Conservation (phyloP, 495 filamentous ascomycete species). For the Xylaria telfairii region DNA sequence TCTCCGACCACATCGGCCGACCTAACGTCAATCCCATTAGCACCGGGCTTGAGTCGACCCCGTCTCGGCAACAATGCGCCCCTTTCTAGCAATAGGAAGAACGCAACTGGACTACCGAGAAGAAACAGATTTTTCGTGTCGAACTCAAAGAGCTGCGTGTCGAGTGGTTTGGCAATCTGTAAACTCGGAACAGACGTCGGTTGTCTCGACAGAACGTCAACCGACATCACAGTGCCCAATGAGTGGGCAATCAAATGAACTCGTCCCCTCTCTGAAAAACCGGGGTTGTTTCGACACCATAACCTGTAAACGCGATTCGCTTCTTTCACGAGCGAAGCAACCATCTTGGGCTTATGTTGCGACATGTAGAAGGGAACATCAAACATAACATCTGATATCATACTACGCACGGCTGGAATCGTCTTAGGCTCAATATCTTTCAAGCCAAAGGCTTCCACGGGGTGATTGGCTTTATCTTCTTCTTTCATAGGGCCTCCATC, state of each 20-base stretch:
- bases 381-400: constrained; percentile 96
- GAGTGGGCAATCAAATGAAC: constrained; percentile 95
- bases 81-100: constrained; percentile 90
- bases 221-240: constrained; percentile 88
- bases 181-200: constrained; percentile 67
- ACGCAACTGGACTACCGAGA: constrained; percentile 89
- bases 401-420: constrained; percentile 83
- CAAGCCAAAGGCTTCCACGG: constrained; percentile 72
- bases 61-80: constrained; percentile 79
- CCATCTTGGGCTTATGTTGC: constrained; percentile 94
- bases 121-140: constrained; percentile 88
- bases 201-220: constrained; percentile 89
- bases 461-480: constrained; percentile 56
- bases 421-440: constrained; percentile 92
- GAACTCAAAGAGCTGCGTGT: constrained; percentile 80
- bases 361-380: constrained; percentile 98
- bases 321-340: constrained; percentile 84
- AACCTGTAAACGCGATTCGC: constrained; percentile 92
- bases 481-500: constrained; percentile 64
- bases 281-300: constrained; percentile 91
- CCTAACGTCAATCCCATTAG: constrained; percentile 63
- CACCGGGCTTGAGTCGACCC: constrained; percentile 75
- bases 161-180: constrained; percentile 52
- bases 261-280: constrained; percentile 77
- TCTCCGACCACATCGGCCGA: constrained; percentile 74